A percentile compares a stretch with the other conserved stretches of the same genome.
phyloP scores from a whole-genome alignment of 352 stramenopile species.

The Globisporangium mamillatum region DNA sequence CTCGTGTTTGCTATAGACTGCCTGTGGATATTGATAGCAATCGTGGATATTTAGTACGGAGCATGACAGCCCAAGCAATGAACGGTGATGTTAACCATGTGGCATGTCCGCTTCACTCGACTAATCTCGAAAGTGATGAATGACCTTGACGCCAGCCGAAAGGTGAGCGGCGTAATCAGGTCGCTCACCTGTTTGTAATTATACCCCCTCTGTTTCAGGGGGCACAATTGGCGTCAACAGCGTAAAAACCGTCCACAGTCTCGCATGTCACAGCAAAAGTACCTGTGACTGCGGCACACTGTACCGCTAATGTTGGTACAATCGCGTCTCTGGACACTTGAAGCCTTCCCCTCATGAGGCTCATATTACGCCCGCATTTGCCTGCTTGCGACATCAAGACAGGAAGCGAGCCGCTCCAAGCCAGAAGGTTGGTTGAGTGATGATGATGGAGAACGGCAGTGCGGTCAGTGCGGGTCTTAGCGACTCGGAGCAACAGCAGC shows the following conservation, averaged over 20 bases:
- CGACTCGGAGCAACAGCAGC: conserved; percentile 1
- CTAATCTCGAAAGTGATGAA: neutral
- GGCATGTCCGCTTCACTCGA: neutral
- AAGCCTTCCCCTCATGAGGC: neutral
- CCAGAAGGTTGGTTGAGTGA: neutral
- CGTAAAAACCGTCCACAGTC: neutral
- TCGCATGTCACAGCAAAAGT: conserved; percentile 7
- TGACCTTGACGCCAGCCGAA: neutral
- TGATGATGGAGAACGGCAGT: neutral
- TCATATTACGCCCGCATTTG: neutral
- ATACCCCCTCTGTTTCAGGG: neutral
- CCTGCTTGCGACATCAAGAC: neutral
- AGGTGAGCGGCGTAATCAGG: neutral
- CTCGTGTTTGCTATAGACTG: neutral
- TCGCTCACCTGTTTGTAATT: neutral
- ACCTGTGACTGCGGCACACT: neutral
- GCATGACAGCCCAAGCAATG: neutral
- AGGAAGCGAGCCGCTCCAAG: neutral
- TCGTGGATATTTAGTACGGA: neutral
- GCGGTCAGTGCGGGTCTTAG: neutral
- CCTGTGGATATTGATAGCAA: neutral
- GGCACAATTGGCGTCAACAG: conserved; percentile 4
- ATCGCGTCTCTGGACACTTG: neutral
- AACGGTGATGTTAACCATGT: neutral
- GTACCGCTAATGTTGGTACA: neutral